A percentile compares a stretch with the other conserved stretches of the same genome.
phyloP scores from a whole-genome alignment of 192 early-diverging fungal genomes.

The Jimgerdemannia flammicorona region DNA sequence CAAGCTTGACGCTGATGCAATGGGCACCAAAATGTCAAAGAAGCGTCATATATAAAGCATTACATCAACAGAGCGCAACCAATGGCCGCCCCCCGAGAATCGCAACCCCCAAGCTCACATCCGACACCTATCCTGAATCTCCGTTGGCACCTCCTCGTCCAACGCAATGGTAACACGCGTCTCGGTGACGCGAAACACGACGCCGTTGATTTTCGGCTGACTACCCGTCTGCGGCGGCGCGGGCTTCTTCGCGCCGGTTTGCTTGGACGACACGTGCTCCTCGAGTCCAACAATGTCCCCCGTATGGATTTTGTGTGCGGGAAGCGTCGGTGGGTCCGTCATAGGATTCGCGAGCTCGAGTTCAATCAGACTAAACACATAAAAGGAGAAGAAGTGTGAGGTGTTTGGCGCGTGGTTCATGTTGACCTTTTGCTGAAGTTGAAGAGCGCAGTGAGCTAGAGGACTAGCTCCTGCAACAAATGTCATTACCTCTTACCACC shows the following conservation, averaged over 20 bases:
- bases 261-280: conserved; percentile 28
- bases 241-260: conserved; percentile 35
- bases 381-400: too few species aligned
- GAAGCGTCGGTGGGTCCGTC: conserved; percentile 42
- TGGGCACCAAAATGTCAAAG: too few species aligned
- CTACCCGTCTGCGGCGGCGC: conserved; percentile 15
- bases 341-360: conserved; percentile 55
- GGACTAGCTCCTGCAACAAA: not conserved
- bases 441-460: too few species aligned
- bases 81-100: too few species aligned
- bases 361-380: conserved; percentile 62
- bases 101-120: too few species aligned
- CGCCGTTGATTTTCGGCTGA: conserved; percentile 38
- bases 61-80: too few species aligned
- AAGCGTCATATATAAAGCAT: too few species aligned
- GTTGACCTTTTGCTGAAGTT: too few species aligned
- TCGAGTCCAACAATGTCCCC: conserved; percentile 75
- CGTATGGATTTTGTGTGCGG: conserved; percentile 52
- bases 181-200: conserved; percentile 53
- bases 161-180: conserved; percentile 60
- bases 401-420: not conserved
- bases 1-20: conserved; percentile 32
- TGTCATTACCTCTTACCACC: conserved; percentile 57
- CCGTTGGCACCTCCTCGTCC: conserved; percentile 56
- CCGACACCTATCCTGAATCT: conserved; percentile 58